Conservation (phyloP, 768 basidiomycete genomes). For the Cystobasidium onofrii region DNA sequence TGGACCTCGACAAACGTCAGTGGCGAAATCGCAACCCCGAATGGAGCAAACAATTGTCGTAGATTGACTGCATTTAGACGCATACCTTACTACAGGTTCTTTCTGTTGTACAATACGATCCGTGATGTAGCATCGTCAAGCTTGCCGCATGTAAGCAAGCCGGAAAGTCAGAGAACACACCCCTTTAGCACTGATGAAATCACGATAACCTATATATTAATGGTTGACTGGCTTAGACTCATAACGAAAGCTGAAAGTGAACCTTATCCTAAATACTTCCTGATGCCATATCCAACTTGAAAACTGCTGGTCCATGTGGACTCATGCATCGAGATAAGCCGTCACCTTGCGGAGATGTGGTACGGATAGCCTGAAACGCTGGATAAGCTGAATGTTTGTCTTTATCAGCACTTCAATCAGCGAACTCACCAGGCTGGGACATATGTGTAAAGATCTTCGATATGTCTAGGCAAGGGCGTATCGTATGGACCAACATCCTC, state of each 20-base stretch:
- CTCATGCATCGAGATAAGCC: neutral
- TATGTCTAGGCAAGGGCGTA: constrained; percentile 83
- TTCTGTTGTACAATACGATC: neutral
- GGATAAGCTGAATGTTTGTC: neutral
- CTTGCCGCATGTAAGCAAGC: no score
- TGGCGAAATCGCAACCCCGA: no score
- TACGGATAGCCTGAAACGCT: constrained; percentile 3
- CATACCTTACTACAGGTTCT: neutral
- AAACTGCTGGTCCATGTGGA: no score
- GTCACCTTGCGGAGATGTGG: constrained; percentile 34
- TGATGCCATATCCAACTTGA: neutral
- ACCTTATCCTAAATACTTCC: neutral
- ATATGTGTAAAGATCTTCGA: constrained; percentile 91
- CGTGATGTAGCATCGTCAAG: no score
- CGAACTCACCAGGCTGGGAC: constrained; percentile 54
- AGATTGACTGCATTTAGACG: neutral
- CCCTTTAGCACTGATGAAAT: neutral
- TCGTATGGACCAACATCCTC: constrained; percentile 97
- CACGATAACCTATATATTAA: neutral
- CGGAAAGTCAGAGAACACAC: no score
- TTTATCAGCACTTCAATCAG: neutral
- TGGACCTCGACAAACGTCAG: no score
- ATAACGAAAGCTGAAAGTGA: neutral
- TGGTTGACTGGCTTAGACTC: neutral
- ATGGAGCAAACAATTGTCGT: neutral